Evolutionary conservation across 192 early-diverging fungal species (phyloP).

Genomic region (Podila minutissima): DNA sequence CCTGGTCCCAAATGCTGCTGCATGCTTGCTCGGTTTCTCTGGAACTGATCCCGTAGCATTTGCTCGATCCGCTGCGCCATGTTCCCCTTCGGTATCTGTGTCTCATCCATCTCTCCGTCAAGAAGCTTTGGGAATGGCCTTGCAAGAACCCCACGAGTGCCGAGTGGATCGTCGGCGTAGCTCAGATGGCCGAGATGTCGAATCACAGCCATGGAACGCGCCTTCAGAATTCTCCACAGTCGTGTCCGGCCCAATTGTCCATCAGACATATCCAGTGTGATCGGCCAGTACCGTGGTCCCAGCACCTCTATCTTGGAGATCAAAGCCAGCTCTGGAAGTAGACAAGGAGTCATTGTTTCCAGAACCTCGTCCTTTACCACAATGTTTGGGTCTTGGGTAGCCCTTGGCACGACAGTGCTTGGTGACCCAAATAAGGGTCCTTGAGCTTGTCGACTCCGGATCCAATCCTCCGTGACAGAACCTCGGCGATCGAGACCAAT

Average conservation of each 20-base stretch:
- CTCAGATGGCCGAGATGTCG: slow-evolving; percentile 58
- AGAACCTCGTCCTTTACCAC: slow-evolving; percentile 11
- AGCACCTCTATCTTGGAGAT: slow-evolving; percentile 64
- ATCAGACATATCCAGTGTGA: slow-evolving; percentile 54
- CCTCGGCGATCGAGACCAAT: background rate
- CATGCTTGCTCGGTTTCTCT: slow-evolving; percentile 1
- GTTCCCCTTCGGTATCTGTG: background rate
- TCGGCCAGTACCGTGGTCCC: slow-evolving; percentile 67
- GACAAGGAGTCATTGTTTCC: slow-evolving; percentile 63
- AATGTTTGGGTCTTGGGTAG: slow-evolving; percentile 6
- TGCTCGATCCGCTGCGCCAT: background rate
- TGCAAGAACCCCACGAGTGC: slow-evolving; percentile 35
- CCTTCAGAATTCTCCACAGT: slow-evolving; percentile 43
- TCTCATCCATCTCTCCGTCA: background rate
- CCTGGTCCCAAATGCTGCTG: background rate
- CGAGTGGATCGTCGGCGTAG: slow-evolving; percentile 49
- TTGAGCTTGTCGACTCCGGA: no score
- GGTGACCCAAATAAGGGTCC: no score
- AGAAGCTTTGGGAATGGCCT: slow-evolving; percentile 39
- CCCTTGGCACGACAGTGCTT: background rate
- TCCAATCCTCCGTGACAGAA: background rate
- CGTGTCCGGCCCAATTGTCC: slow-evolving; percentile 21
- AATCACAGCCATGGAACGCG: slow-evolving; percentile 55
- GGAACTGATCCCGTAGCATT: slow-evolving; percentile 7
- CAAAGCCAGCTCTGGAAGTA: slow-evolving; percentile 63